Conservation (phyloP, 2,329 filamentous ascomycete species). For the Fusarium oligoseptatum region DNA sequence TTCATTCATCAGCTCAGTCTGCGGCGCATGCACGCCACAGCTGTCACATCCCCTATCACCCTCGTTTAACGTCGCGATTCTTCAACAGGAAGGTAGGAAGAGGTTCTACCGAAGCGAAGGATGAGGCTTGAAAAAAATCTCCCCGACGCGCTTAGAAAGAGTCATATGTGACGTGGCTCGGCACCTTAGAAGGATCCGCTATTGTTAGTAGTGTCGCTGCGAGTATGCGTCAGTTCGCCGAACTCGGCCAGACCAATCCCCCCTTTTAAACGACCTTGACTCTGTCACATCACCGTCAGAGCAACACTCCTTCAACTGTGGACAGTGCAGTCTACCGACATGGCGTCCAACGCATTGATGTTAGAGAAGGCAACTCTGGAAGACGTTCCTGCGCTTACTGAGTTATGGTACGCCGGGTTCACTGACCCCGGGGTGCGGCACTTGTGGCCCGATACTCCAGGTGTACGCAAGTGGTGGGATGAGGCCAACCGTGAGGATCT, state of each 20-base stretch:
- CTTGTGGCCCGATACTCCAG: slow-evolving; percentile 17
- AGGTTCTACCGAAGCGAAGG: not conserved
- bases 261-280: not conserved
- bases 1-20: not conserved
- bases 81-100: not conserved
- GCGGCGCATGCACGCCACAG: not conserved
- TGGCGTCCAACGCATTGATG: not conserved
- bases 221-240: not conserved
- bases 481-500: slow-evolving; percentile 16
- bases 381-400: slow-evolving; percentile 13
- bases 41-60: not conserved
- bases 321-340: not conserved
- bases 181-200: not conserved
- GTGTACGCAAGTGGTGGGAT: slow-evolving; percentile 19
- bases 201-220: not conserved
- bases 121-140: not conserved
- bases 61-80: not conserved
- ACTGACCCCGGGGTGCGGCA: slow-evolving; percentile 4
- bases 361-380: slow-evolving; percentile 8
- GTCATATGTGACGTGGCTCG: not conserved
- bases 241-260: not conserved
- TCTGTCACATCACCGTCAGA: not conserved
- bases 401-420: slow-evolving; percentile 18
- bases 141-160: not conserved
- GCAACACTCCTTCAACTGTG: not conserved